Conservation (phyloP, 164 flowering plant species). For the Vitis rupestris region DNA sequence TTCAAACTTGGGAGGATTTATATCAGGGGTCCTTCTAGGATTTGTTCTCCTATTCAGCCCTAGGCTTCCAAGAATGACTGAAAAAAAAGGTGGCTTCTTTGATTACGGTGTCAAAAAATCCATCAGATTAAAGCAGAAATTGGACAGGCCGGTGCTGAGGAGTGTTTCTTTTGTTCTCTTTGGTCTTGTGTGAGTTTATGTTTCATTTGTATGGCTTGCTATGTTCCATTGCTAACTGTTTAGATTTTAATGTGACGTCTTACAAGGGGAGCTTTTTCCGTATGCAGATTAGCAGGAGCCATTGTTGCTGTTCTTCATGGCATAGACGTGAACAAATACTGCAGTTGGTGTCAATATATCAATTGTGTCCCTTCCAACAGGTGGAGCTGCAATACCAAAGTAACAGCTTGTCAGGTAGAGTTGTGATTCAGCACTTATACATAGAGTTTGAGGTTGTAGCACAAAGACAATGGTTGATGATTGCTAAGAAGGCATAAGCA, state of each 20-base stretch:
- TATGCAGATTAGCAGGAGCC: conserved; percentile 54
- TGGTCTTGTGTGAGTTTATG: conserved; percentile 50
- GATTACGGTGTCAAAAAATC: conserved; percentile 43
- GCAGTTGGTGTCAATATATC: conserved; percentile 65
- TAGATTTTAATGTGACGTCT: background rate
- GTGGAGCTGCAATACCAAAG: conserved; percentile 70
- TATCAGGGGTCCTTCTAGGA: conserved; percentile 74
- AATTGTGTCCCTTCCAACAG: conserved; percentile 62
- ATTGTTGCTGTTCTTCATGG: conserved; percentile 47
- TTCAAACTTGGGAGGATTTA: conserved; percentile 66
- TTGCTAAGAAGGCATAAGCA: too few species aligned
- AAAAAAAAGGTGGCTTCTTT: conserved; percentile 42
- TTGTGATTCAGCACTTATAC: background rate
- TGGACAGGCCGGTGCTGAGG: conserved; percentile 62
- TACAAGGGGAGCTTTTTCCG: background rate
- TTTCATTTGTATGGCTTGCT: background rate
- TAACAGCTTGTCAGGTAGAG: conserved; percentile 61
- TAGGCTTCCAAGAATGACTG: conserved; percentile 28
- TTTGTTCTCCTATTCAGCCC: conserved; percentile 56
- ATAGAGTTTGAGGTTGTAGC: too few species aligned
- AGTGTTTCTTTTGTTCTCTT: conserved; percentile 47
- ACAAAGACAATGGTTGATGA: too few species aligned
- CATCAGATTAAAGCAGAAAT: conserved; percentile 40
- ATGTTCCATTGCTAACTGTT: background rate
- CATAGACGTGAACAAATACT: conserved; percentile 47